Base-by-base conservation (phyloP, 768 basidiomycete species). In the Mycena maculata region DNA sequence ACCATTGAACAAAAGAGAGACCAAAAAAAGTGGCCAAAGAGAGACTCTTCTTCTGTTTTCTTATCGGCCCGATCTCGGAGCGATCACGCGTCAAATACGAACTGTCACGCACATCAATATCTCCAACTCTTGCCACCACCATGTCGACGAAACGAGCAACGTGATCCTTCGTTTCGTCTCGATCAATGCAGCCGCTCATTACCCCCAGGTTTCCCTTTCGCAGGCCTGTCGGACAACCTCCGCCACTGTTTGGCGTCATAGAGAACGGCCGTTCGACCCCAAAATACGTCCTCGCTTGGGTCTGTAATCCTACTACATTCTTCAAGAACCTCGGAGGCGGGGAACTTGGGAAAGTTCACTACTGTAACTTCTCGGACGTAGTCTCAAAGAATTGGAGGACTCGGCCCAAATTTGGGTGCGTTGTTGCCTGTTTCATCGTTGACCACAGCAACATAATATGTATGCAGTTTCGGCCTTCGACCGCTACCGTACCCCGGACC, bases 261-360 rank as follows among this genome's bases (percentile, higher is more conserved):
- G 59, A 49, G 13, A 20, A 60, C 8, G 47, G 47, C 33, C 59
- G 23, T 31, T 33, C 23, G 33, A 60, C 59, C 36, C 59, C 59
- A n/a, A 60, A n/a, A 60, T 60, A 60, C 47, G 59, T 22, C 16
- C 45, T 60, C 8, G 59, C 47, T 12, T 60, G 59, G 59, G 23
- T 50, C 33, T 60, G 59, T 36, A 13, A 31, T n/a, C 13, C 5
- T 38, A n/a, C 16, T 18, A 15, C 23, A 9, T 49, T 60, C 47
- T 60, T 23, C 59, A 2, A 27, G 47, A 60, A 60, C 20, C 31
- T 60, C 15, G 48, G 59, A 36, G 59, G 11, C 23, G 33, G 59
- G 0, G 12, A 12, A 30, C 22, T 18, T 15, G 47, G 47, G 1
- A 49, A 25, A 27, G 59, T 60, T 22, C 5, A 50, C 36, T 6